Conservation (phyloP, 768 basidiomycete species). For the Kockovaella imperatae region DNA sequence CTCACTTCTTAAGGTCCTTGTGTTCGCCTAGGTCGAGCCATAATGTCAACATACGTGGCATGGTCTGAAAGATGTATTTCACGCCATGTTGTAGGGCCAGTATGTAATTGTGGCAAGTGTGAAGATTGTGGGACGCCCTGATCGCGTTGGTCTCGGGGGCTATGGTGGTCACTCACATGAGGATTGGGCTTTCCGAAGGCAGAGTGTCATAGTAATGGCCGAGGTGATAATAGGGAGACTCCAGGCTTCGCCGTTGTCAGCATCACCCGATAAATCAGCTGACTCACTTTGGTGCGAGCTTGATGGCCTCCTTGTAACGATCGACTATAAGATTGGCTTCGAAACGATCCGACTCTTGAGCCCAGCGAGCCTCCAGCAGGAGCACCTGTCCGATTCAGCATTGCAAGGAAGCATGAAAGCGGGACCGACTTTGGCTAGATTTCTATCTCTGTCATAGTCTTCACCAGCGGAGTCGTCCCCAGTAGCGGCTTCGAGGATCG, state of each 20-base stretch:
- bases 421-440: slow-evolving; percentile 58
- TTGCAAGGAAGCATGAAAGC: too few species aligned
- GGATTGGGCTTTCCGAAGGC: slow-evolving; percentile 5
- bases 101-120: slow-evolving; percentile 59
- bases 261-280: not conserved
- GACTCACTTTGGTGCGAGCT: slow-evolving; percentile 44
- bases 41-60: slow-evolving; percentile 85
- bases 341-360: slow-evolving; percentile 78
- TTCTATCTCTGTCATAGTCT: slow-evolving; percentile 19
- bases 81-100: slow-evolving; percentile 72
- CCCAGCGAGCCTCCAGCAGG: slow-evolving; percentile 80
- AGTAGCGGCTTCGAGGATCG: slow-evolving; percentile 10
- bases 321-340: slow-evolving; percentile 58
- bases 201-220: slow-evolving; percentile 73
- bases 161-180: slow-evolving; percentile 10
- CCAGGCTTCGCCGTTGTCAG: slow-evolving; percentile 43
- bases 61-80: slow-evolving; percentile 91
- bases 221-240: slow-evolving; percentile 75
- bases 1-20: slow-evolving; percentile 16
- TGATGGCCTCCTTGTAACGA: slow-evolving; percentile 46
- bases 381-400: slow-evolving; percentile 51
- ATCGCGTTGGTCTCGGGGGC: not conserved
- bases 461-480: not conserved
- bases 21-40: slow-evolving; percentile 88
- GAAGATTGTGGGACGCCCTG: slow-evolving; percentile 22